Conservation (phyloP, 345 rosid species). For the Citrus sinensis region DNA sequence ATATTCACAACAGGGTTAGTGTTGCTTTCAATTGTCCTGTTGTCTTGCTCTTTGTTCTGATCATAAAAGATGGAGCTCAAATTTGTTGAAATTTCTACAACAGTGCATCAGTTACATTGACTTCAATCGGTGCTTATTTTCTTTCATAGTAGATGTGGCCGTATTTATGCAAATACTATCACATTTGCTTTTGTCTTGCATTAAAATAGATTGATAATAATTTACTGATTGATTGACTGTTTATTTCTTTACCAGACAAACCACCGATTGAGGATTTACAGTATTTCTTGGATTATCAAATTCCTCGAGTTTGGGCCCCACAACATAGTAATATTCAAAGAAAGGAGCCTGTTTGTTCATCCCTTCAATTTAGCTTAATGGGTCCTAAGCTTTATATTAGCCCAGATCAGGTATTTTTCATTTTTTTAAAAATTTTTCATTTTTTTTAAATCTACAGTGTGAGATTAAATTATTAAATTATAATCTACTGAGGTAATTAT, state of each 20-base stretch:
- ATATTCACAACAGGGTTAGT: neutral
- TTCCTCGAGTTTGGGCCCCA: conserved; percentile 89
- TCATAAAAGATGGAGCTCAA: neutral
- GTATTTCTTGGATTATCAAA: conserved; percentile 90
- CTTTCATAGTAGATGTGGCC: neutral
- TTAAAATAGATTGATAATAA: neutral
- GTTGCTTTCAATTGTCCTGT: neutral
- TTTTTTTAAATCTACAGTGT: neutral
- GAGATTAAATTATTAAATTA: conserved; percentile 2
- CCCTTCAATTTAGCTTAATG: conserved; percentile 98
- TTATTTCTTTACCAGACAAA: conserved; percentile 52
- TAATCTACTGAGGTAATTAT: neutral
- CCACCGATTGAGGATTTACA: conserved; percentile 97
- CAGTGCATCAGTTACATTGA: neutral
- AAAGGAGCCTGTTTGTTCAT: conserved; percentile 83
- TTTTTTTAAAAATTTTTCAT: neutral
- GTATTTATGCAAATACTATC: neutral
- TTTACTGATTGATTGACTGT: conserved; percentile 9
- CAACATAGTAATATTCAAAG: conserved; percentile 85
- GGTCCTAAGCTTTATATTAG: conserved; percentile 97
- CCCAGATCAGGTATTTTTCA: conserved; percentile 72
- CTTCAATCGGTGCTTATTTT: neutral
- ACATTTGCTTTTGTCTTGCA: neutral
- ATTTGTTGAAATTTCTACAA: conserved; percentile 2
- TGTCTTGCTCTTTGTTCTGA: neutral